A percentile compares a stretch with the other conserved stretches of the same genome.
These are phyloP conservation scores for Arabidopsis hybrid DNA, from an alignment of 441 rosid species.

Conservation along the genomic window DNA sequence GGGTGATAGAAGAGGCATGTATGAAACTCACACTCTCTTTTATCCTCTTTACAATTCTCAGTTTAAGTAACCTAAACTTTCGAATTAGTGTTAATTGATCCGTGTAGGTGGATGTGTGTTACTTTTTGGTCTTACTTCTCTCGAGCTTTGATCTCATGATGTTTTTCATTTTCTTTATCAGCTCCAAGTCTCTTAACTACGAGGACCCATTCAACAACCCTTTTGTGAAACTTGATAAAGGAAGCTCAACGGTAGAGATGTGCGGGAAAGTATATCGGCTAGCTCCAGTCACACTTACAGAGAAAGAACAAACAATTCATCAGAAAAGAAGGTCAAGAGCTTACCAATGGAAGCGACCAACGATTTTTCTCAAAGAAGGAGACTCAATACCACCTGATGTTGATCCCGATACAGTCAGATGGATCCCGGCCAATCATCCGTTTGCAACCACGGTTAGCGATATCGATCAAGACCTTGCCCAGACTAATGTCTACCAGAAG, in stretches of 20 bases:
- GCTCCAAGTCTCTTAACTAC: constrained; percentile 79
- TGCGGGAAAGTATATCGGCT: constrained; percentile 87
- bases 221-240: constrained; percentile 77
- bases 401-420: constrained; percentile 88
- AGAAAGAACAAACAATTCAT: constrained; percentile 78
- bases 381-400: constrained; percentile 86
- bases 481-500: constrained; percentile 90
- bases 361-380: constrained; percentile 90
- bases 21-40: constrained; percentile 50
- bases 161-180: constrained; percentile 44
- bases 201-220: constrained; percentile 98
- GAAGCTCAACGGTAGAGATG: constrained; percentile 85
- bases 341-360: constrained; percentile 94
- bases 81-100: background rate
- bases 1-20: constrained; percentile 99
- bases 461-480: constrained; percentile 91
- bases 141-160: background rate
- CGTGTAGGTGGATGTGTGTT: background rate
- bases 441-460: constrained; percentile 90
- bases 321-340: constrained; percentile 95
- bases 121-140: no score
- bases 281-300: constrained; percentile 86
- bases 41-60: background rate
- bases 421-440: constrained; percentile 98
- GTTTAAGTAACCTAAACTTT: background rate